Evolutionary conservation across 139 green algal species (phyloP).

Genomic region (Closterium sp.): DNA sequence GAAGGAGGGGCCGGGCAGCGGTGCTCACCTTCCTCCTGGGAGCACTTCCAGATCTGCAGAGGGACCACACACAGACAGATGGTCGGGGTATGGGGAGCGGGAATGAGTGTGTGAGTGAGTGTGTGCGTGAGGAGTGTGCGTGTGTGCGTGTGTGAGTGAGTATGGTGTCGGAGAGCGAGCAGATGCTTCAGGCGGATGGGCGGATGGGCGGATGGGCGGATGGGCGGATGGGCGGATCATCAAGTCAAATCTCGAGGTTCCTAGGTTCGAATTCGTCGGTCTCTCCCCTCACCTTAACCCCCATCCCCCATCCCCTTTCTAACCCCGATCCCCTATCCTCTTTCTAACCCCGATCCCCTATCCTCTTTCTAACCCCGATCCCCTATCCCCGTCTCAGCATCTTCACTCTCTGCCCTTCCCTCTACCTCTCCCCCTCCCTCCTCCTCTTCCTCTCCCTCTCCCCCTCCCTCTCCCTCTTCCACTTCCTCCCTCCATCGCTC

Average conservation of each 20-base stretch:
- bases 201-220: background rate
- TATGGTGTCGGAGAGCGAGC: background rate
- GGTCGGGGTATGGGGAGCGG: background rate
- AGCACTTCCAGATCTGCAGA: slow-evolving; percentile 82
- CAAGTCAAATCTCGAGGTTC: no score
- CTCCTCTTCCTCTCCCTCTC: background rate
- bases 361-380: background rate
- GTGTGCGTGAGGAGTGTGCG: background rate
- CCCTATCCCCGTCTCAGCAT: background rate
- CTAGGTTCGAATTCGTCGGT: no score
- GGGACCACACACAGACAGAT: background rate
- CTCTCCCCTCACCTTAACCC: no score
- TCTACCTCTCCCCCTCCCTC: background rate
- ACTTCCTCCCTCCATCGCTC: background rate
- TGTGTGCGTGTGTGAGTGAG: background rate
- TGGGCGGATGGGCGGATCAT: background rate
- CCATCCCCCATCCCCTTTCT: no score
- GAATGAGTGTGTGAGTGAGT: background rate
- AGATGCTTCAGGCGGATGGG: background rate
- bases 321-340: no score
- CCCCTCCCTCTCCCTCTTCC: background rate
- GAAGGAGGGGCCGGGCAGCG: no score
- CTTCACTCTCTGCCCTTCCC: background rate
- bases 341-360: background rate
- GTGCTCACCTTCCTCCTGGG: slow-evolving; percentile 63